Conservation (phyloP, 345 rosid genomes). For the Bruguiera parviflora region DNA sequence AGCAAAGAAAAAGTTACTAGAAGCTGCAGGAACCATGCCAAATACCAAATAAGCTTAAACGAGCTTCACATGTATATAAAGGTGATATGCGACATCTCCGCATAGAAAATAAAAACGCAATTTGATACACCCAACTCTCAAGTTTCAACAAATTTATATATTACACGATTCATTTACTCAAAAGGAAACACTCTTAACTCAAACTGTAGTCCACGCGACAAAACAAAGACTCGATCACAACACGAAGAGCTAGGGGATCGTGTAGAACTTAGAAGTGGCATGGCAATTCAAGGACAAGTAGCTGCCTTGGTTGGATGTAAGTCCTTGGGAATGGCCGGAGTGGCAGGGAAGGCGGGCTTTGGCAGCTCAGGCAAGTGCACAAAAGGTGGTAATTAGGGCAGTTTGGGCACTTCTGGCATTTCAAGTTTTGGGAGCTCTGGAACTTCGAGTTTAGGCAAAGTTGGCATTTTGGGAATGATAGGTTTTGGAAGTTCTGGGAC, state of each 20-base stretch:
- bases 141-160: neutral
- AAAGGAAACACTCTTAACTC: no score
- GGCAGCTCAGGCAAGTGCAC: conserved; percentile 6
- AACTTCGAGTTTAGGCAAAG: neutral
- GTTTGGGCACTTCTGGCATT: conserved; percentile 9
- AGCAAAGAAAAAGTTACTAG: no score
- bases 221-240: no score
- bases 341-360: neutral
- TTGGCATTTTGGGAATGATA: neutral
- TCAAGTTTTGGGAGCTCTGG: conserved; percentile 2
- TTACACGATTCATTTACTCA: neutral
- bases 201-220: no score
- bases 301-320: conserved; percentile 2
- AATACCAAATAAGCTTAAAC: no score
- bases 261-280: no score
- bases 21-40: no score
- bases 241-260: no score
- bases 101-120: neutral
- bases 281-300: conserved; percentile 8
- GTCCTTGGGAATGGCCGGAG: conserved; percentile 22
- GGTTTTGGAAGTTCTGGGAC: conserved; percentile 12
- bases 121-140: neutral
- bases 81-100: neutral
- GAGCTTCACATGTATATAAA: no score
- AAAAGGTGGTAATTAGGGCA: neutral